phyloP scores from a whole-genome alignment of 2,329 filamentous ascomycete species.

The Nemania sp. region DNA sequence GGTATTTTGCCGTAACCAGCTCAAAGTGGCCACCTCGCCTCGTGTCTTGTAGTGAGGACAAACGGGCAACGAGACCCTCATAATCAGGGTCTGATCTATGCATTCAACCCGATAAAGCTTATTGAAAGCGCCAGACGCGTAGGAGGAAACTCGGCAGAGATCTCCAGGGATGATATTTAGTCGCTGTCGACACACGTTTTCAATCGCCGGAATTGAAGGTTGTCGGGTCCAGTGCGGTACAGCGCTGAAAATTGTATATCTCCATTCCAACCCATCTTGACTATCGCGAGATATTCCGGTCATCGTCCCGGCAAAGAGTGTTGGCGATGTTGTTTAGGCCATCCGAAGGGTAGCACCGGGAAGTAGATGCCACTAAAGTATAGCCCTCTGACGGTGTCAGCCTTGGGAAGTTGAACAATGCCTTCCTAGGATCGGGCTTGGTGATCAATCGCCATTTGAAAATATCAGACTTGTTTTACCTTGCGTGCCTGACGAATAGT shows the following conservation, averaged over 20 bases:
- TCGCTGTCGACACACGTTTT: constrained; percentile 5
- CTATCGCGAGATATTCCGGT: background rate
- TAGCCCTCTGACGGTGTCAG: no score
- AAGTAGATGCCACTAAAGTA: no score
- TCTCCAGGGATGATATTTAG: background rate
- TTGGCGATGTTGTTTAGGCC: no score
- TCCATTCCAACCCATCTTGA: constrained; percentile 5
- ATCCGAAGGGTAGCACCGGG: no score
- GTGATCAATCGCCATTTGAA: no score
- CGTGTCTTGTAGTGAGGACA: constrained; percentile 10
- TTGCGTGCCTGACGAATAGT: no score
- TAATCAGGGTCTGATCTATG: constrained; percentile 2
- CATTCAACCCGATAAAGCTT: constrained; percentile 16
- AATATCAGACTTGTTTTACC: no score
- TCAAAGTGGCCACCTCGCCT: constrained; percentile 10
- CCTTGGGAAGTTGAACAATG: no score
- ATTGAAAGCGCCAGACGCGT: constrained; percentile 6
- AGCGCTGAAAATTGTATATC: background rate
- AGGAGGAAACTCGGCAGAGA: constrained; percentile 6
- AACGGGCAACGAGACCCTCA: constrained; percentile 13
- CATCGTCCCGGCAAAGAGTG: no score
- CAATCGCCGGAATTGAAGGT: constrained; percentile 9
- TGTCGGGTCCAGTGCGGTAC: constrained; percentile 9
- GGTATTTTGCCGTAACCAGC: constrained; percentile 5
- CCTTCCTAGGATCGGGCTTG: no score